Base-by-base conservation (phyloP, 2,329 filamentous ascomycete genomes). In the Colletotrichum chrysophilum region DNA sequence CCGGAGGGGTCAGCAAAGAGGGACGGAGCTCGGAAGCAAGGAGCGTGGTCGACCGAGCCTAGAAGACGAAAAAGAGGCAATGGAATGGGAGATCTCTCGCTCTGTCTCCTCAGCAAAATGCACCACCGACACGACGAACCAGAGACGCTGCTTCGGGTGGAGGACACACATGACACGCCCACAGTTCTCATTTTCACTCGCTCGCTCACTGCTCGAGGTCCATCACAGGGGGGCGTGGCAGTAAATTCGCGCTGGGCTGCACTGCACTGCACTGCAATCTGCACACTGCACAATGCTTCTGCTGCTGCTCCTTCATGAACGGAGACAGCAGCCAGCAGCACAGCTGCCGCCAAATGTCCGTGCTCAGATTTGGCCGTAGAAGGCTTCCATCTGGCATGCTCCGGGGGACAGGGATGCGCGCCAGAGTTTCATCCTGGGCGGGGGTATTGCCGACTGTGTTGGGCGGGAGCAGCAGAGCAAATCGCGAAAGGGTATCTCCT, bases 381-480 rank as follows among this genome's bases (percentile, higher is more conserved):
- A 73, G 73, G 28, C 73, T 73, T 75, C 73, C 70, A 75, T 72
- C 69, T 75, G 62, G 67, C 61, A 71, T 38, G 36, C 43, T 67
- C 56, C 34, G 71, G 26, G 52, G 43, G 43, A 43, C 61, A 70
- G 69, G 76, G 75, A 75, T 74, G 36, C 30, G 32, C 62, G 38
- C 77, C 72, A 48, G 65, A 62, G 77, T 78, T 78, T 78, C 76
- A 78, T 77, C 71, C 24, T 34, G 16, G 36, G 68, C 74, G 58
- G 67, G 73, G 76, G 52, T 36, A n/a, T 21, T 65, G 64, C 55
- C 55, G 56, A 34, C 66, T 56, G 34, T 26, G 55, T 38, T 65
- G 61, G 56, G n/a, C 43, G 43, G 43, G 43, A 52, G 43, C 10
- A 52, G n/a, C n/a, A 74, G 72, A 62, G 68, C 68, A 66, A 75